Evolutionary conservation across 768 basidiomycete genomes (phyloP), one percentile per base, ranked within the genome.

Genomic region (Mycena sanguinolenta): DNA sequence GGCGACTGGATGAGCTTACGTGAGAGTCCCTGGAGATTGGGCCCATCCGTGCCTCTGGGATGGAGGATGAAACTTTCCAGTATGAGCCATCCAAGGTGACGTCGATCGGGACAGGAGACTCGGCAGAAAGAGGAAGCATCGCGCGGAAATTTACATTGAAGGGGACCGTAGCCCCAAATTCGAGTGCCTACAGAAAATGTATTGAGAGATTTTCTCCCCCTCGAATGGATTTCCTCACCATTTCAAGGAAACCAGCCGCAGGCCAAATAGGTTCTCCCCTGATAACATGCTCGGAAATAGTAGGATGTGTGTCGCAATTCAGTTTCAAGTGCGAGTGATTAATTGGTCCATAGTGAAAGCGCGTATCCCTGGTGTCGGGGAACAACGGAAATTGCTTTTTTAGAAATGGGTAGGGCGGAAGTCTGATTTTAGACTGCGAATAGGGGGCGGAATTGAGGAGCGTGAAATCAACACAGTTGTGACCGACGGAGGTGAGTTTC

Each of bases 241-340:
- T 83, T 63, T 80, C 78, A 2, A 83, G 71, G 58, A 75, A 87
- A 23, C 84, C 86, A 21, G 85, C 80, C 17, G 84, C 85, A 14
- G 86, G 84, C 81, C 86, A 82, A 27, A 87, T 85, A 0, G 84
- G 79, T 25, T 85, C 84, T 1, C 82, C 83, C 30, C 81, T 79
- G 46, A 87, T 84, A 19, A 85, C 72, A 72, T 87, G 86, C 39
- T 86, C 80, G 0, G 84, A 81, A 10, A 87, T 72, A 27, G 79
- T 78, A 0, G 86, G 82, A 60, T 83, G 82, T 1, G 82, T 83
- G 21, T 75, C 63, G 14, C 34, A 9, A 38, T 63, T 72, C 12
- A 75, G 4, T 16, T 38, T 34, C 9, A 75, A 17, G 17, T 34
- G 53, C 19, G 42, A 32, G n/a, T 46, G 38, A 36, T 70, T 70